Base-by-base conservation (phyloP, 768 basidiomycete species). In the Coprinopsis marcescibilis region DNA sequence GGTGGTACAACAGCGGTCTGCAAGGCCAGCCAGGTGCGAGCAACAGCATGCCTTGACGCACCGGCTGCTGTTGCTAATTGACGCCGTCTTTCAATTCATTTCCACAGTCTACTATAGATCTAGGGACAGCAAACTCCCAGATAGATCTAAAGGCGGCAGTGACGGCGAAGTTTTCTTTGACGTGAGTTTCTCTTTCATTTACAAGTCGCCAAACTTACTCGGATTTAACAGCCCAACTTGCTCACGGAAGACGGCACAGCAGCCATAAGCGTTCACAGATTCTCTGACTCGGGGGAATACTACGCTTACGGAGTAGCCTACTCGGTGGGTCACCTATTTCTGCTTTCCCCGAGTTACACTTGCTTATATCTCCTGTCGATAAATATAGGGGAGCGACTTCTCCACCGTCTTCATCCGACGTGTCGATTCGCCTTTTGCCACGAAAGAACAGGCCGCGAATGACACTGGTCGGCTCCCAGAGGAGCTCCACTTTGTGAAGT, bases 121-220 rank as follows among this genome's bases (percentile, higher is more conserved):
- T 23, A 75, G 65, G 54, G 72, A 75, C 49, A 64, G 62, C 4
- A 62, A 55, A 14, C 63, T 85, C 37, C 86, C 85, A 32, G 72
- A 76, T 52, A 73, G 78, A 57, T 70, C 72, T 33, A 57, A 69
- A 29, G 65, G 66, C 14, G 58, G 43, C 26, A 57, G 65, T 14
- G 75, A 69, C 12, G 79, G 79, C 23, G 86, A 89, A 59, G 69
- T 89, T 3, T 91, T 86, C 63, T 90, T 91, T 56, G 85, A 92
- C 61, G 83, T 83, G 55, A 48, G 77, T 43, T 24, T 33, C 49
- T 41, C 12, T 37, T 29, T 23, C 15, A 43, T 3, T 6, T 25
- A 41, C 24, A 10, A 45, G 35, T 36, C 35, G 34, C 20, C 17
- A 23, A 19, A 27, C 42, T 55, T 35, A 55, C 45, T 42, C 30